phyloP scores from a whole-genome alignment of 106 monocot genomes.

The Acorus gramineus region DNA sequence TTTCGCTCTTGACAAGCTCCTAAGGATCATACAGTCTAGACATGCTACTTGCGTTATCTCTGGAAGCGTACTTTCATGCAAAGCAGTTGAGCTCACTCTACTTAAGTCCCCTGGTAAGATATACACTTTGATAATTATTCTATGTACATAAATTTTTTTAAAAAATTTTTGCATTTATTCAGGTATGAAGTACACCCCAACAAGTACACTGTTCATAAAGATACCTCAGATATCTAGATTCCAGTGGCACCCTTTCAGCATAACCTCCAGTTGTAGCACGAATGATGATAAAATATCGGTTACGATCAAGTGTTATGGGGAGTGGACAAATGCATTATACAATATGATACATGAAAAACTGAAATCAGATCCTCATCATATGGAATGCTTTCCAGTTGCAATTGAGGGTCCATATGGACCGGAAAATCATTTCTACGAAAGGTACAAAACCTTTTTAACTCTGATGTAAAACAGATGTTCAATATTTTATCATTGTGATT shows the following conservation, averaged over 20 bases:
- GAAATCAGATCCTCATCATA: constrained; percentile 4
- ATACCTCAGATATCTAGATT: constrained; percentile 60
- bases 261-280: constrained; percentile 43
- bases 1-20: constrained; percentile 53
- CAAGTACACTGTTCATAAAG: constrained; percentile 64
- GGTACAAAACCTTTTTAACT: constrained; percentile 12
- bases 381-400: constrained; percentile 21
- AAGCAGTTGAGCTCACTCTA: constrained; percentile 67
- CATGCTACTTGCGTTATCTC: constrained; percentile 24
- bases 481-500: too few species aligned
- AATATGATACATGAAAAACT: constrained; percentile 18
- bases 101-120: constrained; percentile 44
- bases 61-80: constrained; percentile 51
- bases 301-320: constrained; percentile 57
- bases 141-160: neutral
- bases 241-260: constrained; percentile 90
- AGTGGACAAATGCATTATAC: constrained; percentile 62
- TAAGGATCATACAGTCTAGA: constrained; percentile 52
- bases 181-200: constrained; percentile 65
- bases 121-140: neutral
- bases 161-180: neutral
- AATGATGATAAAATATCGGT: constrained; percentile 38
- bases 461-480: too few species aligned
- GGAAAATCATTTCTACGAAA: constrained; percentile 16
- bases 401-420: constrained; percentile 90